phyloP scores from a whole-genome alignment of 176 grass and related monocot species.

The Puya raimondii region DNA sequence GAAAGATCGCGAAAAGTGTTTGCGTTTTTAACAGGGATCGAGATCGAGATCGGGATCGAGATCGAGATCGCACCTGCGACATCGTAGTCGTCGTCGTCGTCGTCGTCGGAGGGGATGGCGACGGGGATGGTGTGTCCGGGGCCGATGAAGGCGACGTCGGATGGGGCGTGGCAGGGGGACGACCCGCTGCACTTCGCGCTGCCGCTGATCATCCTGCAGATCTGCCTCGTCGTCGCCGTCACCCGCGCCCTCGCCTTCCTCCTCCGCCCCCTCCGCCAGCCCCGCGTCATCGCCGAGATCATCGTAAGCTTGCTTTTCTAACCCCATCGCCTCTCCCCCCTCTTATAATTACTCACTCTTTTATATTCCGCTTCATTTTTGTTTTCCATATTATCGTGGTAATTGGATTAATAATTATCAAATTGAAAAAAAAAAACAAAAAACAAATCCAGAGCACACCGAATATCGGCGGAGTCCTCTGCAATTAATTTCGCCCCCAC shows the following conservation, averaged over 20 bases:
- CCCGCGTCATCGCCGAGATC: constrained; percentile 53
- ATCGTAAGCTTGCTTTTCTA: constrained; percentile 23
- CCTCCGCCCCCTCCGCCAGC: constrained; percentile 47
- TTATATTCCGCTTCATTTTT: too few species aligned
- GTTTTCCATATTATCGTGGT: too few species aligned
- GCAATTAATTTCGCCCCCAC: too few species aligned
- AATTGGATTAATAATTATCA: too few species aligned
- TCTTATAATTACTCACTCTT: neutral
- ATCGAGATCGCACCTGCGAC: neutral
- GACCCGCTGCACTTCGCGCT: constrained; percentile 35
- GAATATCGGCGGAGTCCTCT: too few species aligned
- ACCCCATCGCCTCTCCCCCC: neutral
- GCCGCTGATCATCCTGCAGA: constrained; percentile 50
- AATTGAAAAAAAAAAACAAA: too few species aligned
- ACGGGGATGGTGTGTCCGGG: neutral
- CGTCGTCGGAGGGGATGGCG: too few species aligned
- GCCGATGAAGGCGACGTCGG: constrained; percentile 41
- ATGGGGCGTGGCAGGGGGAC: constrained; percentile 38
- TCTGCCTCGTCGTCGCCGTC: constrained; percentile 43
- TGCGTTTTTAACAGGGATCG: too few species aligned
- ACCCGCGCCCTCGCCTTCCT: constrained; percentile 35
- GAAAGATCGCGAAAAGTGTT: too few species aligned
- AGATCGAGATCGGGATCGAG: neutral
- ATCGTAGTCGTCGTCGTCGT: too few species aligned
- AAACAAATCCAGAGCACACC: too few species aligned